Base-by-base conservation (phyloP, 768 basidiomycete species). In the Trametes sanguinea region DNA sequence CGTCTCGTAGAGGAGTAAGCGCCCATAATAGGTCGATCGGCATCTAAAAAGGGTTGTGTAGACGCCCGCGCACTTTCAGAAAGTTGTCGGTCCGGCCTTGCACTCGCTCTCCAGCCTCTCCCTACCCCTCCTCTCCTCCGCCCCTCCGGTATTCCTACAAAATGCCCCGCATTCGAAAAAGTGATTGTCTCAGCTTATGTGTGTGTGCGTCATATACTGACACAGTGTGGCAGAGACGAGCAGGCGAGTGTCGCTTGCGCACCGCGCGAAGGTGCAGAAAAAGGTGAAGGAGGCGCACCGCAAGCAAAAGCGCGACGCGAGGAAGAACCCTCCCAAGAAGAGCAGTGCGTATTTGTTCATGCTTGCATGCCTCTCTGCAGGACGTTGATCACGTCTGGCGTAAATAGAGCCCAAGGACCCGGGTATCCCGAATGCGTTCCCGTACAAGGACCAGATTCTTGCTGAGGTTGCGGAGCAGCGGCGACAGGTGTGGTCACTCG, bases 401-500 rank as follows among this genome's bases (percentile, higher is more conserved):
- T 44, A 3, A 65, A 13, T 57, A 91, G 90, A 90, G 74, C 85
- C 85, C 69, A 95, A 93, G 74, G 95, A 98, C 73, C 93, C 91
- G 33, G 95, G 95, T 47, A 94, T 97, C 66, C 95, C 95, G 6
- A 95, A 90, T 75, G 87, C 86, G 61, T 94, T 94, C 76, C 94
- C 93, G 4, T 95, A 88, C 81, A 98, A 96, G 76, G 95, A 95
- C 69, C 88, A 94, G 75, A 89, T 98, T 65, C 78, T 98, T 32
- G 95, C 94, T 4, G 95, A 98, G 69, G 83, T 96, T 54, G 88
- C 88, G 47, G 90, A 91, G 68, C 83, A 92, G 71, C 86, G 94
- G 64, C 81, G 90, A 69, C 75, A 80, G 64, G 94, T 94, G 68
- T 69, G 83, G 74, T 43, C 47, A 43, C 52, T 51, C 47, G 40